phyloP scores from a whole-genome alignment of 2,329 filamentous ascomycete species.

The Aspergillus fumigatus region DNA sequence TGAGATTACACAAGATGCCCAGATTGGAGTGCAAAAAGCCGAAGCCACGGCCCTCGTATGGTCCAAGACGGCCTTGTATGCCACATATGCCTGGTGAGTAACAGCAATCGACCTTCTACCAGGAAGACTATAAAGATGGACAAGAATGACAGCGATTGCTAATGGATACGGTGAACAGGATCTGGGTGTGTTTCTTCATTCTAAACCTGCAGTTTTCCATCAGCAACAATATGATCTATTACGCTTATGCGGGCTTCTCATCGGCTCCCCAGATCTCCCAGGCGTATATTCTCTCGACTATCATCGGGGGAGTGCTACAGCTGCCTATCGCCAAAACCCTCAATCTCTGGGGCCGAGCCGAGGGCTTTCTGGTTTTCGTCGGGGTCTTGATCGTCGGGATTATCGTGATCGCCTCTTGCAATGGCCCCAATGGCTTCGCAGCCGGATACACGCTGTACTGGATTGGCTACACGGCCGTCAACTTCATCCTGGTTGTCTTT shows the following conservation, averaged over 20 bases:
- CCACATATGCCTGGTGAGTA: conserved; percentile 31
- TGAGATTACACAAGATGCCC: conserved; percentile 25
- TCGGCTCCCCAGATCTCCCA: conserved; percentile 48
- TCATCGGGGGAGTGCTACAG: conserved; percentile 56
- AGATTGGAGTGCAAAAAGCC: conserved; percentile 42
- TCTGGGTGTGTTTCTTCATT: conserved; percentile 45
- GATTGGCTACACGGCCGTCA: conserved; percentile 53
- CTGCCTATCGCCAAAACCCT: conserved; percentile 60
- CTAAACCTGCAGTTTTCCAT: conserved; percentile 41
- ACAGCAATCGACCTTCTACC: neutral
- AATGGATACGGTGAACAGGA: conserved; percentile 22
- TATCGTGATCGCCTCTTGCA: conserved; percentile 59
- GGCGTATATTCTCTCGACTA: conserved; percentile 50
- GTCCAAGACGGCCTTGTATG: conserved; percentile 36
- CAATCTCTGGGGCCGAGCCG: conserved; percentile 59
- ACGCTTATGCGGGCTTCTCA: conserved; percentile 50
- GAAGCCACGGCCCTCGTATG: conserved; percentile 45
- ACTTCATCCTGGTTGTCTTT: conserved; percentile 55
- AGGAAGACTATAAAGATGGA: conserved; percentile 6
- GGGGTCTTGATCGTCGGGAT: conserved; percentile 47
- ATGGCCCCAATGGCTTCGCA: conserved; percentile 57
- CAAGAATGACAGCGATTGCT: too few species aligned
- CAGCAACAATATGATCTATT: conserved; percentile 42
- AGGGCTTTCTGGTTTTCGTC: conserved; percentile 53
- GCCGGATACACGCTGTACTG: conserved; percentile 61